Base-by-base conservation (phyloP, 257 asterid genomes). In the Nicotiana tabacum region DNA sequence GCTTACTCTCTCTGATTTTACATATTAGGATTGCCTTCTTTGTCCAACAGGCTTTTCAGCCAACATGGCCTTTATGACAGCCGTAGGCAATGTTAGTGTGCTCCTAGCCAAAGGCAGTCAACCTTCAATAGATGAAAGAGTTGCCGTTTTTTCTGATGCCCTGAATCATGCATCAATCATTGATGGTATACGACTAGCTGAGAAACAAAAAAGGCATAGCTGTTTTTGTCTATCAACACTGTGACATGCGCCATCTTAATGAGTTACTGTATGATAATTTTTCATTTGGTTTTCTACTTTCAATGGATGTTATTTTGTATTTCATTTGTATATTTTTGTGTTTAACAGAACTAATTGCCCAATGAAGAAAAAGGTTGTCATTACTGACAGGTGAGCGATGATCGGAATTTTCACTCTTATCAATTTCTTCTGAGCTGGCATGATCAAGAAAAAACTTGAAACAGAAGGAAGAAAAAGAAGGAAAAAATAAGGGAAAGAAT, bases 11-110 rank as follows among this genome's bases (percentile, higher is more conserved):
- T 88, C 91, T 88, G 87, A 87, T 87, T 84, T 85, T 85, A 86
- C 89, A 88, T 90, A 88, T 91, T 90, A 96, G 99, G 99, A 96
- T 87, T 96, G 99, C 95, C 97, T 94, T 92, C 99, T 96, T 91
- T 96, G 99, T 91, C 98, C 99, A 84, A 93, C 99, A 90, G 99
- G 99, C 97, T 94, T 96, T 90, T 91, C 99, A 85, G 99, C 99
- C 98, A 96, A 96, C 87, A 94, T 94, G 99, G 98, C 98, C 78
- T 90, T 96, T 77, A 88, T 96, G 95, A 94, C 97, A 35, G 90
- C 98, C 6, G 86, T 92, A 67, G 99, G 94, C 85, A 93, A 89
- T 88, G 85, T 93, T 77, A 88, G 91, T 86, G 84, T 89, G 84
- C 91, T 96, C 72, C 77, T 91, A 74, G 88, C 95, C 66, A 93